These are phyloP conservation scores for Candida cerambycidarum DNA, from an alignment of 805 yeast genomes.

Conservation along the genomic window DNA sequence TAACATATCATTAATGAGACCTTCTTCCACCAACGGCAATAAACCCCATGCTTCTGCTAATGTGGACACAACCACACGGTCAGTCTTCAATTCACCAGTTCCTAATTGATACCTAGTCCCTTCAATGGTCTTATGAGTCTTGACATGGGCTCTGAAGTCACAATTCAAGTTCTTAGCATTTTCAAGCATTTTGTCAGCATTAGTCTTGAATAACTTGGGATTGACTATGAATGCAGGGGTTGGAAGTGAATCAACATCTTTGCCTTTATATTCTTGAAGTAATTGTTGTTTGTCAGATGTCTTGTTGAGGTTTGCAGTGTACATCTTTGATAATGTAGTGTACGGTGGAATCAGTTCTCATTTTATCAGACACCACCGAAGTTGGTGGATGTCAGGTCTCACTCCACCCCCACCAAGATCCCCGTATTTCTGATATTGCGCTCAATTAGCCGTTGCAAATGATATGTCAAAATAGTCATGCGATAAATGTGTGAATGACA, in stretches of 20 bases:
- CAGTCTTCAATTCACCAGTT: constrained; percentile 32
- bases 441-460: too few species aligned
- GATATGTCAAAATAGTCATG: too few species aligned
- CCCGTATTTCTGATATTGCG: too few species aligned
- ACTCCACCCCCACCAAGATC: constrained; percentile 2
- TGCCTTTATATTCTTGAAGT: constrained; percentile 37
- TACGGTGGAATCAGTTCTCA: neutral
- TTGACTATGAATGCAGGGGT: constrained; percentile 62
- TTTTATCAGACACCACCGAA: neutral
- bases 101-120: constrained; percentile 57
- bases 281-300: constrained; percentile 23
- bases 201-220: constrained; percentile 35
- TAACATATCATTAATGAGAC: constrained; percentile 32
- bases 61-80: constrained; percentile 66
- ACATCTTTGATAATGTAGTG: constrained; percentile 6
- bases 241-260: constrained; percentile 45
- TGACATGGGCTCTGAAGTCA: constrained; percentile 68
- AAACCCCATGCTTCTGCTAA: constrained; percentile 63
- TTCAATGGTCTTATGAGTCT: constrained; percentile 70
- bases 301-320: constrained; percentile 16
- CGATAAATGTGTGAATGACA: too few species aligned
- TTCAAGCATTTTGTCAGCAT: constrained; percentile 51
- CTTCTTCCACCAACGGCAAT: constrained; percentile 37
- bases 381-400: too few species aligned
- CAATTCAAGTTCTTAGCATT: constrained; percentile 40